Percentiles rank a stretch among this genome's conserved stretches.
phyloP scores from a whole-genome alignment of 1,139 yeast species.

The Pneumocystis sp. region DNA sequence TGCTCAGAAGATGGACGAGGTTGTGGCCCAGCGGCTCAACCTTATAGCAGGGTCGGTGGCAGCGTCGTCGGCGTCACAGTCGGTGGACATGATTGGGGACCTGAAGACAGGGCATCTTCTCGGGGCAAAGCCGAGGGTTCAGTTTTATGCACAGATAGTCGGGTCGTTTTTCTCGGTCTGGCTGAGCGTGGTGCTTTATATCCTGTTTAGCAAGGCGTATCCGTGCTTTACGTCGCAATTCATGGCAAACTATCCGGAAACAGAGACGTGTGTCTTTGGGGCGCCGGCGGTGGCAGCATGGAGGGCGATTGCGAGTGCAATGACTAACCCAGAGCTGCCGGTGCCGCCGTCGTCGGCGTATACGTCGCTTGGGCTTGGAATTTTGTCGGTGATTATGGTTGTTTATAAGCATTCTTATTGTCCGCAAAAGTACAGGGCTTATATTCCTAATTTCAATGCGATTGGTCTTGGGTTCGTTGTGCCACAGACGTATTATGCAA shows the following conservation, averaged over 20 bases:
- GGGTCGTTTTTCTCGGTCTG: conserved; percentile 9
- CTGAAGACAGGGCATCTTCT: conserved; percentile 10
- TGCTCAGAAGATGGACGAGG: conserved; percentile 7
- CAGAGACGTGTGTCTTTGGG: conserved; percentile 8
- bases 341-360: conserved; percentile 5
- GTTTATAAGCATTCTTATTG: conserved; percentile 6
- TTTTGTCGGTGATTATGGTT: conserved; percentile 4
- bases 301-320: conserved; percentile 10
- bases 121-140: conserved; percentile 8
- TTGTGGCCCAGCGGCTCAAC: conserved; percentile 6
- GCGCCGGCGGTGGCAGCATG: conserved; percentile 9
- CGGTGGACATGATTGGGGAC: conserved; percentile 13
- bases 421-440: conserved; percentile 3
- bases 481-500: conserved; percentile 11
- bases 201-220: conserved; percentile 9
- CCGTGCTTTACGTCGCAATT: conserved; percentile 7
- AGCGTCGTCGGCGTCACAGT: conserved; percentile 10
- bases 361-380: conserved; percentile 7
- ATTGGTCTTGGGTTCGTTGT: conserved; percentile 11
- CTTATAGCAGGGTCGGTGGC: conserved; percentile 10
- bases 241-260: not conserved
- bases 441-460: conserved; percentile 11
- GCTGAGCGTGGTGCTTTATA: conserved; percentile 9
- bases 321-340: conserved; percentile 7
- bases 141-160: conserved; percentile 9